phyloP scores from a whole-genome alignment of 2,329 filamentous ascomycete species.

The Neonectria sp. region DNA sequence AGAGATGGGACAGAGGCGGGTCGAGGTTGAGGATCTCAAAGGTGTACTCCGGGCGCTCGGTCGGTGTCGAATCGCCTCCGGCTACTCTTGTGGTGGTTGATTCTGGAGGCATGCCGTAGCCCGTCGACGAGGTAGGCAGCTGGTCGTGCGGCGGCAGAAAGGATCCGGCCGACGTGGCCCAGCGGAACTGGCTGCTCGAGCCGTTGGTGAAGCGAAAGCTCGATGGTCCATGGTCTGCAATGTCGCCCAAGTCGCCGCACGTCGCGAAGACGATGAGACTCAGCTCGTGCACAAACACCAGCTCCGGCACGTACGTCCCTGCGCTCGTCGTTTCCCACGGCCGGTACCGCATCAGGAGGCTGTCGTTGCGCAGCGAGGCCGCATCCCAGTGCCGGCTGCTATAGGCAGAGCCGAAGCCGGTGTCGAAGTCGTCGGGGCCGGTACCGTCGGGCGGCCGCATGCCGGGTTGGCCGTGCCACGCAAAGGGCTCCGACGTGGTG shows the following conservation, averaged over 20 bases:
- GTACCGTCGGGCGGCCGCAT: not conserved
- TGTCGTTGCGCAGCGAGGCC: slow-evolving; percentile 2
- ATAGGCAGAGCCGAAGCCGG: not conserved
- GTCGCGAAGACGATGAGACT: not conserved
- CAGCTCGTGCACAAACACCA: not conserved
- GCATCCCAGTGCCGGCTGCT: not conserved
- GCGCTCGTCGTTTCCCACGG: slow-evolving; percentile 5
- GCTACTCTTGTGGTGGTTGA: not conserved
- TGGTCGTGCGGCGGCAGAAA: slow-evolving; percentile 2
- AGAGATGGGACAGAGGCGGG: not conserved
- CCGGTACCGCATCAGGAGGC: not conserved
- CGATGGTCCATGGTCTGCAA: slow-evolving; percentile 1
- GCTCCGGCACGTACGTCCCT: not conserved
- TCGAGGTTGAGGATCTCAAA: not conserved
- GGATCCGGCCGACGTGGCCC: not conserved
- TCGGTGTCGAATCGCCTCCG: not conserved
- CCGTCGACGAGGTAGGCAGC: not conserved
- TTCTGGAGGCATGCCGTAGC: not conserved
- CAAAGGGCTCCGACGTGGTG: not conserved
- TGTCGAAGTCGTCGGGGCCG: not conserved
- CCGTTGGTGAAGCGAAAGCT: slow-evolving; percentile 9
- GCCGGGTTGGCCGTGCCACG: not conserved
- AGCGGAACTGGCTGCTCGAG: slow-evolving; percentile 6
- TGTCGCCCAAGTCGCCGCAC: not conserved
- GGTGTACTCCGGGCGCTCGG: not conserved